Evolutionary conservation across 441 rosid genomes (phyloP).

Genomic region (Gossypium schwendimanii): DNA sequence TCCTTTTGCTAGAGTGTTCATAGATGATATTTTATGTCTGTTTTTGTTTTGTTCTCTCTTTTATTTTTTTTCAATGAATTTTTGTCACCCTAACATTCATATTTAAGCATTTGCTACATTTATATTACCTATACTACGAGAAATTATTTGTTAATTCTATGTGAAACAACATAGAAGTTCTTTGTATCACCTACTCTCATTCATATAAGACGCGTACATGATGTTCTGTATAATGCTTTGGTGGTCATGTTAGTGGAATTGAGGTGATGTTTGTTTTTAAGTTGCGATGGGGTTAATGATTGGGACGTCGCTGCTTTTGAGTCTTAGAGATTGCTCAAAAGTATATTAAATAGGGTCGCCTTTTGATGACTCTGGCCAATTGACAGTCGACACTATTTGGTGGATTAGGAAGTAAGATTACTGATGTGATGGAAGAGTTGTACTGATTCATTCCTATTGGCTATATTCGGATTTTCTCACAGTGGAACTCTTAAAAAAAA

Average conservation of each 20-base stretch:
- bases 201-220: neutral
- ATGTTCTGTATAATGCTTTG: constrained; percentile 3
- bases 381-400: neutral
- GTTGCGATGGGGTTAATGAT: neutral
- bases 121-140: neutral
- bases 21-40: neutral
- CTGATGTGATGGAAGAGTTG: neutral
- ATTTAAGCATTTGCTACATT: neutral
- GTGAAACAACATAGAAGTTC: neutral
- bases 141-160: neutral
- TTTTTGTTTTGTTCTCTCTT: neutral
- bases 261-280: neutral
- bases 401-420: constrained; percentile 1
- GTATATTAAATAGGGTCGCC: neutral
- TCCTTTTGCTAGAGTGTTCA: neutral
- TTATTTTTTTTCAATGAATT: too few species aligned
- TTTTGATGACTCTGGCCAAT: neutral
- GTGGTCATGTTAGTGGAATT: neutral
- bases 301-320: neutral
- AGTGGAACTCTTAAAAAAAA: neutral
- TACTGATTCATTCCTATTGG: neutral
- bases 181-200: neutral
- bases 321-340: neutral
- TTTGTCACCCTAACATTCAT: neutral
- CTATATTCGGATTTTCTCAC: neutral